Evolutionary conservation across 2,329 filamentous ascomycete genomes (phyloP).

Genomic region (Colletotrichum acutatum): DNA sequence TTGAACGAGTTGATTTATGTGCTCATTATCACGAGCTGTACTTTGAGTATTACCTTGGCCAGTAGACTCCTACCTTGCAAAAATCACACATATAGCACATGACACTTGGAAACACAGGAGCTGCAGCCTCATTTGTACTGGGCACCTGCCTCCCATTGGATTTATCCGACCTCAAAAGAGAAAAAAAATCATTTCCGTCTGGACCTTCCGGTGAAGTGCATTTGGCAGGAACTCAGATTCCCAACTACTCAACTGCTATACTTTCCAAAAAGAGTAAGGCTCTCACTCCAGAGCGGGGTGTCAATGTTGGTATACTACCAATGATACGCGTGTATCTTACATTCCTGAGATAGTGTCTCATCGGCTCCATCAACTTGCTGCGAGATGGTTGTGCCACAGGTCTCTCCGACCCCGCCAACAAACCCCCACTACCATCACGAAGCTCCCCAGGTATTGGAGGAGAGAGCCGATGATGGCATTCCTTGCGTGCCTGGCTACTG

Average conservation of each 20-base stretch:
- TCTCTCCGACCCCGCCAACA: slow-evolving; percentile 7
- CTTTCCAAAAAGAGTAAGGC: slow-evolving; percentile 7
- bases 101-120: neutral
- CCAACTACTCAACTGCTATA: slow-evolving; percentile 15
- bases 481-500: neutral
- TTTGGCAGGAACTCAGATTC: no score
- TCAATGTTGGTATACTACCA: neutral
- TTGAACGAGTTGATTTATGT: neutral
- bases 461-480: slow-evolving; percentile 22
- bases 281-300: neutral
- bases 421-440: slow-evolving; percentile 3
- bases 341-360: neutral
- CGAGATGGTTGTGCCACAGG: slow-evolving; percentile 20
- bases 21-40: neutral
- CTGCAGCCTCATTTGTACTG: neutral
- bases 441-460: slow-evolving; percentile 16
- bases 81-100: neutral
- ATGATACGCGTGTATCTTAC: no score
- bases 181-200: neutral
- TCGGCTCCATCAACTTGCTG: neutral
- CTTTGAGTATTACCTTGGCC: neutral
- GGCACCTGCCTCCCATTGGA: neutral
- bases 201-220: no score
- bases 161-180: no score
- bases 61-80: neutral